Evolutionary conservation across 176 grass and related monocot species (phyloP), one percentile per base, ranked within the genome.

Genomic region (Chrysopogon serrulatus): DNA sequence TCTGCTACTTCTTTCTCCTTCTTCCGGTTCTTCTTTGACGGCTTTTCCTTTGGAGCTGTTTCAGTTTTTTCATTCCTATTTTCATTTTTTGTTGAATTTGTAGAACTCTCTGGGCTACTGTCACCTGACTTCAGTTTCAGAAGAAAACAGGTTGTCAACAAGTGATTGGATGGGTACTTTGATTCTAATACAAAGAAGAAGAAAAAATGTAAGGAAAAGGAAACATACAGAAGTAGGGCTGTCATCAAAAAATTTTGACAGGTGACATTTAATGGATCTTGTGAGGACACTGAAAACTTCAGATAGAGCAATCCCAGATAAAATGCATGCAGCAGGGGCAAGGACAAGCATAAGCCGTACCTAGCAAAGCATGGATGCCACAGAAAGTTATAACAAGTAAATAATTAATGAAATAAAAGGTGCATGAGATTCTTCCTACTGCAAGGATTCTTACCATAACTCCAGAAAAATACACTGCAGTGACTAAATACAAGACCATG

Each of bases 301-400:
- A 48, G 97, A 99, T 47, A 99, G 88, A 78, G 93, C 97, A 84
- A 99, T 96, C 71, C 97, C 97, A 35, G 97, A 99, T 85, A 92
- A 85, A 86, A 99, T 96, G 80, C 97, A 99, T 4, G 93, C 97
- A 84, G 97, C 97, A 86, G 97, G 97, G 76, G 97, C 97, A 80
- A 99, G 85, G 64, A 99, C 97, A 90, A 99, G 97, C 97, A 99
- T 99, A 92, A 99, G 97, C 36, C 97, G 89, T 28, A 99, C 97
- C 97, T 99, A 79, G 63, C 45, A 87, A 71, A 84, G 7, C 27
- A 82, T 70, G 9, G 68, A 60, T 9, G 65, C 43, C 56, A 81
- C 23, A 17, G 21, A 66, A 35, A 68, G 76, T 85, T 44, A 54
- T 54, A 88, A 66, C 39, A 78, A 63, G 73, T 33, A 43, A 57